phyloP scores from a whole-genome alignment of 768 basidiomycete genomes.

The Cyclocybe aegerita region DNA sequence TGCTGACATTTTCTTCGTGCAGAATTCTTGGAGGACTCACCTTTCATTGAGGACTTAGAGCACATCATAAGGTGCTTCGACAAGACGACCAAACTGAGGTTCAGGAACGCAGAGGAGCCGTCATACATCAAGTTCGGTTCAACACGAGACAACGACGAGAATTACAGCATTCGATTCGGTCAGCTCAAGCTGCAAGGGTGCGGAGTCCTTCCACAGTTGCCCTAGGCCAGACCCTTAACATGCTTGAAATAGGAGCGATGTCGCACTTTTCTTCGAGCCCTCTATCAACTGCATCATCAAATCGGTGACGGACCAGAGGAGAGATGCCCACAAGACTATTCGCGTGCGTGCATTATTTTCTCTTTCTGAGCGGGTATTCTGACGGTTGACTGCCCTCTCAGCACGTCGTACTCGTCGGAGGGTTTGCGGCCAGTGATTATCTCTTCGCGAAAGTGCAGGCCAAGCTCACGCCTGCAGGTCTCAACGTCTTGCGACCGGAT shows the following conservation, averaged over 20 bases:
- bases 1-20: not conserved
- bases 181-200: constrained; percentile 43
- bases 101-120: constrained; percentile 35
- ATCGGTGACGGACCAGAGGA: constrained; percentile 24
- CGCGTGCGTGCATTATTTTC: constrained; percentile 17
- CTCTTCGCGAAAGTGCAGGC: constrained; percentile 7
- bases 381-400: not conserved
- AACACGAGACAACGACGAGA: constrained; percentile 38
- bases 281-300: constrained; percentile 30
- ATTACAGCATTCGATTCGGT: constrained; percentile 43
- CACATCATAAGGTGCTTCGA: constrained; percentile 46
- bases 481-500: constrained; percentile 17
- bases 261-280: constrained; percentile 34
- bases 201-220: not conserved
- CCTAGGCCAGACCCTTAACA: not conserved
- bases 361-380: not conserved
- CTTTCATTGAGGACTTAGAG: constrained; percentile 40
- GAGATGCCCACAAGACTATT: constrained; percentile 21
- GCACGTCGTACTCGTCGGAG: constrained; percentile 18
- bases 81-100: constrained; percentile 46
- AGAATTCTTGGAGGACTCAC: constrained; percentile 35
- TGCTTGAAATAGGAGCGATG: constrained; percentile 19
- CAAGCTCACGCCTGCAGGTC: constrained; percentile 1
- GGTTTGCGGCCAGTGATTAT: constrained; percentile 17
- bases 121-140: constrained; percentile 52